Evolutionary conservation across 257 asterid genomes (phyloP), one percentile per base, ranked within the genome.

Genomic region (Mentha longifolia): DNA sequence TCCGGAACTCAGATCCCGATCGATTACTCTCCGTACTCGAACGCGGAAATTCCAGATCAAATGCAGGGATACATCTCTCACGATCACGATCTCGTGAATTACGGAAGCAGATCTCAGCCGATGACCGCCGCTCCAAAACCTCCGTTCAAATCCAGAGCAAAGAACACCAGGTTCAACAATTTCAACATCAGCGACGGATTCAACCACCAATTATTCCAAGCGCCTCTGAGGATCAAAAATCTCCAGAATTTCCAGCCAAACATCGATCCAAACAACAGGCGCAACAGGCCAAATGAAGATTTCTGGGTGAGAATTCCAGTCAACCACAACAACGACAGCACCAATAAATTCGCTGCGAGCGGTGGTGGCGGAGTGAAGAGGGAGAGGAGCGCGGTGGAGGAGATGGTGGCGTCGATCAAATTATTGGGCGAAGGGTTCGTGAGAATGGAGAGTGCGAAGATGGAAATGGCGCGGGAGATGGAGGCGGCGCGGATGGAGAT

Each of bases 401-500:
- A 90, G 62, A 87, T 93, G 65, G 95, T 84, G 52, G 76, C 46
- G 16, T 89, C 98, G 12, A 87, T 93, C 9, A 88, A 81, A 67
- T 11, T 82, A 70, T 52, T 93, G 75, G 97, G 96, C 3, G 98
- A 93, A 77, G 96, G 95, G n/a, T 88, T 87, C 68, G 73, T 93
- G 82, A 87, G 79, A 74, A 80, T 90, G 87, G 98, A 93, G 82
- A 79, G 78, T 35, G 95, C 87, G 79, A 93, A 93, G 77, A 93
- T 93, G 97, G 97, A 90, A 17, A 83, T 93, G 95, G 92, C 91
- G 1, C 78, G 89, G 70, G 98, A 93, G 76, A 88, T 90, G 68
- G 97, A 93, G 81, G 82, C 85, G 14, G 86, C 85, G 78, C 47
- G 98, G 56, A 90, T 89, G 98, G 96, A 93, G 65, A 88, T 89